These are phyloP conservation scores for Magnusiomyces paraingens DNA, from an alignment of 1,139 yeast species.

Conservation along the genomic window DNA sequence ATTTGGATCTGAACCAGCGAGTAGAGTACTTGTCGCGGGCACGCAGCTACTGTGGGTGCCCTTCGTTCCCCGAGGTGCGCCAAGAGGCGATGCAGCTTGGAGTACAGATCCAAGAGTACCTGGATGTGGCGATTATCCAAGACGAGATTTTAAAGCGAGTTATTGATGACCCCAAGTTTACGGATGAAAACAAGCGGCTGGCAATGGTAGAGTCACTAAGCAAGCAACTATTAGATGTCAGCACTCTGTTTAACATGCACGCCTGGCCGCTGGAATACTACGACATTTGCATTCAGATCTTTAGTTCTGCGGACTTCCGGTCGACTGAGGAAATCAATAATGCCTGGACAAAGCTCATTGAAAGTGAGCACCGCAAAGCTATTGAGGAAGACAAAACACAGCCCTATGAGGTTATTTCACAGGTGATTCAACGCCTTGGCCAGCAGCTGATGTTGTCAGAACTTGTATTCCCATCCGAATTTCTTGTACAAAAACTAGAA, in stretches of 20 bases:
- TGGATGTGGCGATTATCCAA: conserved; percentile 85
- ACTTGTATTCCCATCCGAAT: conserved; percentile 73
- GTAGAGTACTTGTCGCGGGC: conserved; percentile 89
- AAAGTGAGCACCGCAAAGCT: conserved; percentile 23
- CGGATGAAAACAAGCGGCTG: conserved; percentile 37
- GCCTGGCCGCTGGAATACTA: conserved; percentile 86
- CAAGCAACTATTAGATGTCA: conserved; percentile 52
- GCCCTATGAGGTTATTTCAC: conserved; percentile 33
- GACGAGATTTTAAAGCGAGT: conserved; percentile 67
- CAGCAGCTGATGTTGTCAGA: conserved; percentile 50
- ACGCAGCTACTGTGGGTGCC: conserved; percentile 84
- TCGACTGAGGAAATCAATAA: conserved; percentile 34
- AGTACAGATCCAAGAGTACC: conserved; percentile 64
- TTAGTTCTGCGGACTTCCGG: conserved; percentile 65
- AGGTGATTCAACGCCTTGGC: conserved; percentile 44
- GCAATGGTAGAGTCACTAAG: conserved; percentile 47
- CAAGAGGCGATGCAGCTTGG: conserved; percentile 71
- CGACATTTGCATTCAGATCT: conserved; percentile 71
- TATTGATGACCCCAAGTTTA: conserved; percentile 52
- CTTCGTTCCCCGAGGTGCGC: conserved; percentile 69
- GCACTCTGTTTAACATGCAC: conserved; percentile 76
- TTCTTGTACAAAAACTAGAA: conserved; percentile 52
- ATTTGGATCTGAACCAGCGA: conserved; percentile 61
- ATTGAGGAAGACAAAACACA: conserved; percentile 23
- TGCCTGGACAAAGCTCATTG: conserved; percentile 35